Evolutionary conservation across 2,329 filamentous ascomycete genomes (phyloP).

Genomic region (Apiospora pterosperma): DNA sequence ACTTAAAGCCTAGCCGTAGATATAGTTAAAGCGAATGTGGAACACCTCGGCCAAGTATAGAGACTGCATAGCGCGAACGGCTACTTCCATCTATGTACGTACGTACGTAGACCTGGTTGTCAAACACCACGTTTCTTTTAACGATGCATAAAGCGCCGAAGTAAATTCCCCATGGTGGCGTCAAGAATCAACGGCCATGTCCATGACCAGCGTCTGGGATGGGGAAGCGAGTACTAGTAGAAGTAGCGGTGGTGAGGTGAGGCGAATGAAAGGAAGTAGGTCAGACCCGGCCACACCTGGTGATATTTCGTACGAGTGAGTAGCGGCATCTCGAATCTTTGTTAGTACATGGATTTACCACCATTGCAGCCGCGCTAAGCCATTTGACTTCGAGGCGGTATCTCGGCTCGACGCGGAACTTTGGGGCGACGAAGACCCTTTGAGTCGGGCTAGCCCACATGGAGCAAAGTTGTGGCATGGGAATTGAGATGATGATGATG

Average conservation of each 20-base stretch:
- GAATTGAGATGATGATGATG: background rate
- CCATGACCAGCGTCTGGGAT: background rate
- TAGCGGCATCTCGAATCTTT: background rate
- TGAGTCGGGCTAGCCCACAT: background rate
- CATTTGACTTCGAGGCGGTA: constrained; percentile 5
- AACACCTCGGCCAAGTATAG: background rate
- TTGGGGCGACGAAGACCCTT: background rate
- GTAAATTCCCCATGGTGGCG: background rate
- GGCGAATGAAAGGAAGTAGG: background rate
- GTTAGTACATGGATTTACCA: background rate
- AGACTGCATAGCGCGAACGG: background rate
- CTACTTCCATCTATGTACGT: background rate
- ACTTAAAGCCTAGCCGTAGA: background rate
- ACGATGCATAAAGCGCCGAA: background rate
- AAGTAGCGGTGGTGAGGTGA: background rate
- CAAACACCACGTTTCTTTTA: background rate
- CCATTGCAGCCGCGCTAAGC: constrained; percentile 2
- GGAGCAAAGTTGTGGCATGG: background rate
- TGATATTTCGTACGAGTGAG: background rate
- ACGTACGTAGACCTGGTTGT: no score
- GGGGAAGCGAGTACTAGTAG: background rate
- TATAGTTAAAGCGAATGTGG: background rate
- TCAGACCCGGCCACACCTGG: background rate
- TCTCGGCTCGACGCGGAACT: background rate
- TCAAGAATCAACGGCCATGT: background rate